phyloP scores from a whole-genome alignment of 1,284 basidiomycete genomes.

The Austroboletus niveus region DNA sequence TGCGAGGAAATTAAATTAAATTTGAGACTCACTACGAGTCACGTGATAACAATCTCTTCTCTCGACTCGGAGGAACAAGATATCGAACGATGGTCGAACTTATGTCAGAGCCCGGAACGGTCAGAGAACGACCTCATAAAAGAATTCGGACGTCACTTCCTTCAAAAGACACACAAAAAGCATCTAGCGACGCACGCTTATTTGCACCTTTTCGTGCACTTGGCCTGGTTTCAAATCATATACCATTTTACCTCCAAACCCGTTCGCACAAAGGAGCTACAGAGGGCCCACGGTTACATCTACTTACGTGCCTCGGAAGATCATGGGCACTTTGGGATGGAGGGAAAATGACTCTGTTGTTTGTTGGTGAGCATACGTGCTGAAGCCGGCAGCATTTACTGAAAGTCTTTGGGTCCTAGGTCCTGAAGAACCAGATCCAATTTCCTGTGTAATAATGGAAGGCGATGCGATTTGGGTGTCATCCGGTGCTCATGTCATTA shows the following conservation, averaged over 20 bases:
- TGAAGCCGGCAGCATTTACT: neutral
- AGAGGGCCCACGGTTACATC: slow-evolving; percentile 76
- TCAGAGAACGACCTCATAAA: slow-evolving; percentile 23
- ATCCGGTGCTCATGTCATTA: slow-evolving; percentile 68
- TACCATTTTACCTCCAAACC: slow-evolving; percentile 88
- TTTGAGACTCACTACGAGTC: neutral
- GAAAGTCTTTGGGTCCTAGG: slow-evolving; percentile 45
- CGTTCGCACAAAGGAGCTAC: slow-evolving; percentile 86
- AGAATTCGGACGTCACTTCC: slow-evolving; percentile 14
- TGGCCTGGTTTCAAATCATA: slow-evolving; percentile 88
- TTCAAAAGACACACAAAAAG: slow-evolving; percentile 3
- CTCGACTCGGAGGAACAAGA: neutral
- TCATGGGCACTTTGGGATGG: slow-evolving; percentile 98
- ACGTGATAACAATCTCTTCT: slow-evolving; percentile 5
- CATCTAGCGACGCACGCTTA: slow-evolving; percentile 49
- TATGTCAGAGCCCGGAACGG: slow-evolving; percentile 9
- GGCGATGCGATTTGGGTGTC: slow-evolving; percentile 86
- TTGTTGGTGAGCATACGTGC: slow-evolving; percentile 70
- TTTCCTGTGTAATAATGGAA: slow-evolving; percentile 78
- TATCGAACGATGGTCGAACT: slow-evolving; percentile 14
- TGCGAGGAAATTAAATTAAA: neutral
- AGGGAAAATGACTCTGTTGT: slow-evolving; percentile 87
- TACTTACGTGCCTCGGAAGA: slow-evolving; percentile 87
- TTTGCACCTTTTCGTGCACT: slow-evolving; percentile 96
- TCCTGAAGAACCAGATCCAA: slow-evolving; percentile 71